Evolutionary conservation across 352 stramenopile species (phyloP), one percentile per base, ranked within the genome.

Genomic region (Phytophthora sp.): DNA sequence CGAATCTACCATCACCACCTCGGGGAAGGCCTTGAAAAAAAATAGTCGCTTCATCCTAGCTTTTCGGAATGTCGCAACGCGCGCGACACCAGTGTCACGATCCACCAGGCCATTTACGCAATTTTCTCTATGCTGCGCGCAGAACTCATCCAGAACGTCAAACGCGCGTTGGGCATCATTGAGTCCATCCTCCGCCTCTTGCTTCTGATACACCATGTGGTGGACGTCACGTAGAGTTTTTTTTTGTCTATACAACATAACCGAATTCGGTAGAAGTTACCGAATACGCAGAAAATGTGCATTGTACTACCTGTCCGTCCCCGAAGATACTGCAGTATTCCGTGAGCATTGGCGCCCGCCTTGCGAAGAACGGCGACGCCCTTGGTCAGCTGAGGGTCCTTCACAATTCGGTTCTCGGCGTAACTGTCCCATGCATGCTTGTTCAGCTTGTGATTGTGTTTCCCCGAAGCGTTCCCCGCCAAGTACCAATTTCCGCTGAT

Each of bases 131-230:
- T 53, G 20, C 15, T 62, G 41, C 2, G 15, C 12, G 16, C 38
- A 56, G 5, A 67, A 67, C 24, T 62, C 39, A n/a, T 55, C 49
- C 27, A 67, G 29, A 13, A 54, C 38, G 1, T 20, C 41, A 4
- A 56, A 26, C 5, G 50, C 24, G 7, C 50, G 49, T 20, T 67
- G 36, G 3, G 47, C 47, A n/a, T 55, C 54, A 7, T n/a, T 62
- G 18, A 51, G 9, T 3, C 54, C 29, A 5, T 7, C 38, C 31
- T 44, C 6, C 1, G 16, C 31, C 9, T 42, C n/a, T 8, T 13
- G 30, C 15, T 29, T 36, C 15, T 61, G n/a, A 24, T 67, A 50
- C 4, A 67, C 23, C 49, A 49, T 42, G 50, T 62, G 61, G 30
- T 61, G 50, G 7, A 63, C 60, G 23, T 68, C 60, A 6, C 36